Evolutionary conservation across 2,329 filamentous ascomycete species (phyloP).

Genomic region (Cladosporium colombiae): DNA sequence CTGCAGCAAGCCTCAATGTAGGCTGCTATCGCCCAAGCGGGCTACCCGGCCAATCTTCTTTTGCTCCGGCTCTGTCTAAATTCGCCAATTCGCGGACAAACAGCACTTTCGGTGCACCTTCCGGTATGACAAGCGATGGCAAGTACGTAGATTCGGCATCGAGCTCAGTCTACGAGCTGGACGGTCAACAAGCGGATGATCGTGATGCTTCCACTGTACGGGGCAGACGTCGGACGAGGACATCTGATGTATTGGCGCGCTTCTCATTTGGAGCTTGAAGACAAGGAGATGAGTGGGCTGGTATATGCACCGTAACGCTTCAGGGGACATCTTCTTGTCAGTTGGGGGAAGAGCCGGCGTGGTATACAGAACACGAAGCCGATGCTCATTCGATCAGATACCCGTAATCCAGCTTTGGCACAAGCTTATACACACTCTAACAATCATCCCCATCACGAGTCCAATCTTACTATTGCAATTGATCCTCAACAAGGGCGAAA

Average conservation of each 20-base stretch:
- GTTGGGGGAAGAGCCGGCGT: neutral
- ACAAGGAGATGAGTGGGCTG: neutral
- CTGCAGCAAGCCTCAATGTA: conserved; percentile 22
- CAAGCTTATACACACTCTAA: neutral
- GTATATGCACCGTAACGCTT: neutral
- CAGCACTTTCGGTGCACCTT: neutral
- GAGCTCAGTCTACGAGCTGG: neutral
- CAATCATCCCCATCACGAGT: neutral
- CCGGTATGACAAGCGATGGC: neutral
- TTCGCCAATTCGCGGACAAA: neutral
- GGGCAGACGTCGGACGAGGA: neutral
- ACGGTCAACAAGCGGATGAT: neutral
- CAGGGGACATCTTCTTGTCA: neutral
- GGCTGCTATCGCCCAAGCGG: conserved; percentile 27
- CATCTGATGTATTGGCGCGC: neutral
- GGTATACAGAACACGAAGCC: conserved; percentile 3
- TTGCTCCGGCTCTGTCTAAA: neutral
- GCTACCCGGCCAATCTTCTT: neutral
- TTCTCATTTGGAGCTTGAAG: neutral
- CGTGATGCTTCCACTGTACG: neutral
- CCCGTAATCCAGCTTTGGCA: neutral
- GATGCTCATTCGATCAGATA: neutral
- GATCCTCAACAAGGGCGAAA: no score
- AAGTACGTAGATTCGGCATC: neutral
- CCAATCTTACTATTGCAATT: neutral